A percentile compares a stretch with the other conserved stretches of the same genome.
These are phyloP conservation scores for Heliamphora exappendiculata DNA, from an alignment of 148 eudicot genomes.

Conservation along the genomic window DNA sequence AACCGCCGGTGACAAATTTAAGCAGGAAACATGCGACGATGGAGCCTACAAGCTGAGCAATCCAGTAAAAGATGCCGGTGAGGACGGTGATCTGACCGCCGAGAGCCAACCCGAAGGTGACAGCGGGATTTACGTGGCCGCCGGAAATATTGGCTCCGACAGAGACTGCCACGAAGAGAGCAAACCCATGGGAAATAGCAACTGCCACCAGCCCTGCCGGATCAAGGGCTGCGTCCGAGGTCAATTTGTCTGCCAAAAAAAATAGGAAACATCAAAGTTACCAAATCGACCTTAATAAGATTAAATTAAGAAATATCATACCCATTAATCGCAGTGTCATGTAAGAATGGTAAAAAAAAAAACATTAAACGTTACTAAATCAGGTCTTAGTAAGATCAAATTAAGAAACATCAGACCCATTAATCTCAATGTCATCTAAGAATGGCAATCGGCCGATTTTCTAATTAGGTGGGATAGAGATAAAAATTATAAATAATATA, in stretches of 20 bases:
- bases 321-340: no score
- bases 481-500: no score
- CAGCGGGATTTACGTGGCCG: conserved; percentile 88
- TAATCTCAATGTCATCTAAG: no score
- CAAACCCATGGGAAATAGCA: conserved; percentile 66
- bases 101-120: conserved; percentile 76
- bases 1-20: conserved; percentile 59
- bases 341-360: no score
- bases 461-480: no score
- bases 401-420: no score
- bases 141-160: conserved; percentile 84
- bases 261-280: neutral
- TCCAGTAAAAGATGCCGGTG: conserved; percentile 68
- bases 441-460: no score
- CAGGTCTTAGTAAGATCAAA: no score
- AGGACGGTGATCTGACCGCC: conserved; percentile 90
- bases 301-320: no score
- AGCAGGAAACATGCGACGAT: conserved; percentile 53
- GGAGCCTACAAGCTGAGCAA: conserved; percentile 50
- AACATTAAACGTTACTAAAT: no score
- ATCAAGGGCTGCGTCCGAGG: conserved; percentile 55
- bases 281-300: no score
- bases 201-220: conserved; percentile 70
- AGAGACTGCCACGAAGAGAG: conserved; percentile 79
- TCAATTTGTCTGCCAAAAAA: conserved; percentile 46